Base-by-base conservation (phyloP, 2,329 filamentous ascomycete species). In the Boeremia lycopersici region DNA sequence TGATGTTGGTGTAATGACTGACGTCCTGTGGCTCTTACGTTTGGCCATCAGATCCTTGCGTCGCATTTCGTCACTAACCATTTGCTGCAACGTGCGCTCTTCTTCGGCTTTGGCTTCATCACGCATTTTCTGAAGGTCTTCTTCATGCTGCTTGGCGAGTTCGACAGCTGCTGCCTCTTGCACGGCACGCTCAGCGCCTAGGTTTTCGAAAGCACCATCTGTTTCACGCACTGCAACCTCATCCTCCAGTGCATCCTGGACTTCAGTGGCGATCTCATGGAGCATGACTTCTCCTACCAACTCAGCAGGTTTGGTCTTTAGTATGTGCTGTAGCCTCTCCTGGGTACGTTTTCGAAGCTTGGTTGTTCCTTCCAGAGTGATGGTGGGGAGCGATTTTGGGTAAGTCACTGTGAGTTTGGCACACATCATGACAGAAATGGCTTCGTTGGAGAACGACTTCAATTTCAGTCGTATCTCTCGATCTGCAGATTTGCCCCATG, bases 341-440 rank as follows among this genome's bases (percentile, higher is more conserved):
- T 84, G 82, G 1, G 89, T 90, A 48, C 84, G 86, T 64, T 89
- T 88, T 38, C 86, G 86, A 50, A 96, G 79, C 39, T 84, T 81
- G 25, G 81, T 79, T 36, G 86, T 78, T 49, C 86, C 81, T 60
- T 89, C 88, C 39, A 96, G 71, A 4, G 83, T 86, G 12, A 96
- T 77, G 10, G 91, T 78, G 1, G 93, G 93, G 1, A 86, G 79
- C 1, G 91, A 89, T 70, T 91, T 96, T 4, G 93, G 95, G 72
- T 98, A 98, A 0, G 93, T 96, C 6, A 92, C 89, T 8, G 91
- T 95, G 62, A 98, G 80, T 51, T 90, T 88, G 47, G 96, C 91
- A 42, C 85, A 82, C n/a, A 98, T 77, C 2, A 85, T 86, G 34
- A 92, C 81, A 25, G 82, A 82, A 56, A 91, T 84, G 43, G 92